These are phyloP conservation scores for Pseudogymnoascus sp. DNA, from an alignment of 2,329 filamentous ascomycete species.

Conservation along the genomic window DNA sequence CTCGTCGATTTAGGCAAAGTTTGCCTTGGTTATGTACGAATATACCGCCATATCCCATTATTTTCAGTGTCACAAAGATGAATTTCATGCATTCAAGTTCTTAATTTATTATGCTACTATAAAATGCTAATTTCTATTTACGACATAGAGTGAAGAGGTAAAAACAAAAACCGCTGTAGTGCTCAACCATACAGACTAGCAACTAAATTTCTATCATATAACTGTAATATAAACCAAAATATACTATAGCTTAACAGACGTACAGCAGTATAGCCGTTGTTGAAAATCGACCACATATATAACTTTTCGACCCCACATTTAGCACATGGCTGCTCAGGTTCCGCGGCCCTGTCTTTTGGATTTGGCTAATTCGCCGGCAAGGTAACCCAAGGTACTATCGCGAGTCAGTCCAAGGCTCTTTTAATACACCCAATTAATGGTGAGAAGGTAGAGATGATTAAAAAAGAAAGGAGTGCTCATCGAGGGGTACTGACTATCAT, in stretches of 20 bases:
- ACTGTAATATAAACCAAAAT: not conserved
- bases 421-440: not conserved
- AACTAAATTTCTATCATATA: not conserved
- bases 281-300: not conserved
- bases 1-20: not conserved
- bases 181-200: not conserved
- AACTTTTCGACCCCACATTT: constrained; percentile 2
- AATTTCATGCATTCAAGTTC: not conserved
- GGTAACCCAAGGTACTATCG: not conserved
- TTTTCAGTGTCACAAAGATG: not conserved
- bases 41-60: not conserved
- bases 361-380: not conserved
- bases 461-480: not conserved
- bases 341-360: not conserved
- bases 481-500: not conserved
- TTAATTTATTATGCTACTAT: not conserved
- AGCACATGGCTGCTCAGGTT: not conserved
- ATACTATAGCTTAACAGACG: not conserved
- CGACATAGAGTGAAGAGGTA: not conserved
- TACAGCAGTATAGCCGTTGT: not conserved
- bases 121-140: not conserved
- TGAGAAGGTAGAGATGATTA: not conserved
- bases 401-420: not conserved
- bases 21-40: not conserved
- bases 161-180: not conserved